These are phyloP conservation scores for Nidularia pulvinata DNA, from an alignment of 768 basidiomycete genomes.

Conservation along the genomic window DNA sequence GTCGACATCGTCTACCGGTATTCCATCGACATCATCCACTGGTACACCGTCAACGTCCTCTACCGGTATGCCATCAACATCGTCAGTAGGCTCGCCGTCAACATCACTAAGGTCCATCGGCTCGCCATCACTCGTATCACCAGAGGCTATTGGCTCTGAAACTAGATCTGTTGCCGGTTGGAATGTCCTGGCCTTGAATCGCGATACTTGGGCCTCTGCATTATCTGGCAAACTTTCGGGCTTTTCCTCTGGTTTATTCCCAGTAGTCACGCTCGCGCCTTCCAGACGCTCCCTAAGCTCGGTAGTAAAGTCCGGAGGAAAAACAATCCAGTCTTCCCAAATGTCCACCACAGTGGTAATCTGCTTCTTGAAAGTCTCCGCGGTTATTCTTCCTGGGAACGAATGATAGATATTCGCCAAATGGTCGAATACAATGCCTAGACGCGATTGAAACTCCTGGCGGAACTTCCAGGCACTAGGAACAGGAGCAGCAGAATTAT, in stretches of 20 bases:
- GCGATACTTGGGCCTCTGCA: slow-evolving; percentile 42
- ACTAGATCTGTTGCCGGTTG: slow-evolving; percentile 57
- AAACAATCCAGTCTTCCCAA: slow-evolving; percentile 99
- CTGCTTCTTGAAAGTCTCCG: slow-evolving; percentile 94
- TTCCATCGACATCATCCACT: slow-evolving; percentile 24
- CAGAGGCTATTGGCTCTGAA: slow-evolving; percentile 16
- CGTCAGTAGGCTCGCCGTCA: slow-evolving; percentile 37
- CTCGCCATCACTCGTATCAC: slow-evolving; percentile 30
- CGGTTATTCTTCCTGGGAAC: slow-evolving; percentile 95
- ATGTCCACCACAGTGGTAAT: slow-evolving; percentile 89
- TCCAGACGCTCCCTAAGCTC: slow-evolving; percentile 78
- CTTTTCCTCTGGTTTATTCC: slow-evolving; percentile 23
- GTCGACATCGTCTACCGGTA: slow-evolving; percentile 27
- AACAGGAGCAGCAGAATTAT: slow-evolving; percentile 92
- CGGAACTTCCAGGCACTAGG: slow-evolving; percentile 99
- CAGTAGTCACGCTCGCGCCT: slow-evolving; percentile 37
- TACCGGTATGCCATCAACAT: slow-evolving; percentile 51
- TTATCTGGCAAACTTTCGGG: slow-evolving; percentile 17
- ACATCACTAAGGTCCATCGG: slow-evolving; percentile 32
- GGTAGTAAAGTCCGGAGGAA: slow-evolving; percentile 82
- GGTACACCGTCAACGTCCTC: slow-evolving; percentile 55
- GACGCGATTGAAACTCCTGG: slow-evolving; percentile 87
- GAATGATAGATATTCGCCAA: slow-evolving; percentile 93
- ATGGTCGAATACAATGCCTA: slow-evolving; percentile 97
- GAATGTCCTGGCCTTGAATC: slow-evolving; percentile 81